These are phyloP conservation scores for Neurospora sp. DNA, from an alignment of 495 filamentous ascomycete species.

Conservation along the genomic window DNA sequence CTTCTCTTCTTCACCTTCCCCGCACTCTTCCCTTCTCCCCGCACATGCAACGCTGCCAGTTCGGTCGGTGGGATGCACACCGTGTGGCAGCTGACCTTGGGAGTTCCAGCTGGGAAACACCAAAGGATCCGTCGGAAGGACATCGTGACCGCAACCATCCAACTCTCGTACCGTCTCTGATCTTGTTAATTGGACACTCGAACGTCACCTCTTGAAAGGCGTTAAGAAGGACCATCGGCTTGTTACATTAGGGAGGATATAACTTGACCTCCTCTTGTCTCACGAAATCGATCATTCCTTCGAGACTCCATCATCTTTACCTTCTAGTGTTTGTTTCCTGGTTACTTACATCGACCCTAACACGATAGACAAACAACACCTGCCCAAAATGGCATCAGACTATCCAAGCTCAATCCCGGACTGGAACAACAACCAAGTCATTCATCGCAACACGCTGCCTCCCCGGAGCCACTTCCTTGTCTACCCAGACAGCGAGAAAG, in stretches of 20 bases:
- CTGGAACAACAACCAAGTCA: constrained; percentile 50
- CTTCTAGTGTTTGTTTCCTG: background rate
- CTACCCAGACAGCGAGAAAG: constrained; percentile 28
- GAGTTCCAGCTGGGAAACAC: background rate
- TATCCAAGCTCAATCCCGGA: constrained; percentile 30
- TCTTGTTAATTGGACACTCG: background rate
- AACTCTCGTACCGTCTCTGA: background rate
- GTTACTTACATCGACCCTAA: background rate
- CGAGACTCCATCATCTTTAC: background rate
- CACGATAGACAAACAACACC: background rate
- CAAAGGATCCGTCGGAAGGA: background rate
- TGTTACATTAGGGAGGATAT: background rate
- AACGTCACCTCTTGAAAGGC: background rate
- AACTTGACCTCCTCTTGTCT: background rate
- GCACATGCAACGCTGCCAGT: background rate
- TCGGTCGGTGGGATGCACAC: background rate
- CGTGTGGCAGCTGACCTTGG: background rate
- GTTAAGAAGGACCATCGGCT: background rate
- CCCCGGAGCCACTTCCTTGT: constrained; percentile 52
- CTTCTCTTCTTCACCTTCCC: background rate
- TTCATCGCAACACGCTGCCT: constrained; percentile 53
- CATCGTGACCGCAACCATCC: background rate
- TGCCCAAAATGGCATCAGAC: background rate
- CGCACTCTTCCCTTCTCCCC: background rate
- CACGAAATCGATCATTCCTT: background rate